phyloP scores from a whole-genome alignment of 805 yeast species.

The Candida ascalaphidarum region DNA sequence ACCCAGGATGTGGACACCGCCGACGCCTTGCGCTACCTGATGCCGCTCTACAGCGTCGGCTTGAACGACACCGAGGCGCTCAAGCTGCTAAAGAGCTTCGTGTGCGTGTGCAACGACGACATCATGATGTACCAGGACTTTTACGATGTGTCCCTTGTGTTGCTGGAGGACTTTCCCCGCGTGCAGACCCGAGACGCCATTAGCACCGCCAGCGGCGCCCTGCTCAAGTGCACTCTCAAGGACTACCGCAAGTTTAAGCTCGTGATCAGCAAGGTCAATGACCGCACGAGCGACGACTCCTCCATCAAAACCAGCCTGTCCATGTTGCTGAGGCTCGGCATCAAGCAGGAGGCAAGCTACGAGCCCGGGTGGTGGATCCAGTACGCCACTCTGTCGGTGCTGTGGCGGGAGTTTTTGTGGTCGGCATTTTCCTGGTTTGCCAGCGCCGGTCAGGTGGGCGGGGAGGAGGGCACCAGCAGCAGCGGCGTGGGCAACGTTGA shows the following conservation, averaged over 20 bases:
- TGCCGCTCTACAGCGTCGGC: slow-evolving; percentile 56
- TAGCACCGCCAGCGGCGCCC: slow-evolving; percentile 4
- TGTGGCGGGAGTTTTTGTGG: slow-evolving; percentile 56
- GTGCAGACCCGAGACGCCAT: too few relatives aligned
- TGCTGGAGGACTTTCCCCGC: slow-evolving; percentile 10
- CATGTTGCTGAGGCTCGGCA: neutral
- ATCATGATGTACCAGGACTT: slow-evolving; percentile 48
- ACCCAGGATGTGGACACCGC: slow-evolving; percentile 44
- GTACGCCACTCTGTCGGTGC: slow-evolving; percentile 36
- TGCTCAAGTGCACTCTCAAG: slow-evolving; percentile 21
- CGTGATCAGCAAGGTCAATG: slow-evolving; percentile 19
- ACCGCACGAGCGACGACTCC: too few relatives aligned
- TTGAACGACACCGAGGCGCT: slow-evolving; percentile 46
- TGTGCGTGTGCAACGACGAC: slow-evolving; percentile 63
- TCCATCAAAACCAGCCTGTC: slow-evolving; percentile 3
- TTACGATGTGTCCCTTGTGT: slow-evolving; percentile 37
- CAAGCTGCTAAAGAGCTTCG: slow-evolving; percentile 32
- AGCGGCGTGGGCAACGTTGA: neutral
- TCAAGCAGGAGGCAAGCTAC: slow-evolving; percentile 4
- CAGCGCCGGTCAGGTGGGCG: slow-evolving; percentile 54
- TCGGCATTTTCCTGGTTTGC: slow-evolving; percentile 83
- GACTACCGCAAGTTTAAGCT: slow-evolving; percentile 29
- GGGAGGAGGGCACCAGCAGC: neutral
- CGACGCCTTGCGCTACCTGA: slow-evolving; percentile 16
- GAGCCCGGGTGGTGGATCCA: slow-evolving; percentile 38